Percentiles rank a stretch among this genome's conserved stretches.
Evolutionary conservation across 345 rosid species (phyloP).

Genomic region (Carallia brachiata): DNA sequence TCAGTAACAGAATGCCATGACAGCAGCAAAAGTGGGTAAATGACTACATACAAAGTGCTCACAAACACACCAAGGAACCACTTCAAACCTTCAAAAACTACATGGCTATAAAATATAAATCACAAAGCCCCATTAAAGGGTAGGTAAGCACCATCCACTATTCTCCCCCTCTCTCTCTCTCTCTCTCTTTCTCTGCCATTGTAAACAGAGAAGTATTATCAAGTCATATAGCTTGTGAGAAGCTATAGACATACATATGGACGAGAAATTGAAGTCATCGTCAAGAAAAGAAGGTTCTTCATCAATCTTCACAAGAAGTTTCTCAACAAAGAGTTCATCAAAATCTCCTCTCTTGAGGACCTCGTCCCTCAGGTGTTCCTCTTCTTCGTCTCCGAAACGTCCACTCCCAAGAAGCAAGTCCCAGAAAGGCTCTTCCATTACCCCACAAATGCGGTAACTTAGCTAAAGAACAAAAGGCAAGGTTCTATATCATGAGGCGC

Average conservation of each 20-base stretch:
- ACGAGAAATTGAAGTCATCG: constrained; percentile 65
- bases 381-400: constrained; percentile 46
- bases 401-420: constrained; percentile 47
- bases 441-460: constrained; percentile 77
- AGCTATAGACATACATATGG: constrained; percentile 43
- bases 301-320: constrained; percentile 52
- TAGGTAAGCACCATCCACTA: constrained; percentile 13
- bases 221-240: background rate
- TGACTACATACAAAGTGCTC: too few relatives aligned
- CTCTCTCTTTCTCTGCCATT: background rate
- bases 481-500: constrained; percentile 93
- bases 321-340: constrained; percentile 64
- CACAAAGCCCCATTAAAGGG: constrained; percentile 19
- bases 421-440: constrained; percentile 56
- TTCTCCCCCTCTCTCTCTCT: background rate
- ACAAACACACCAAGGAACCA: too few relatives aligned
- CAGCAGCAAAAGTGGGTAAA: too few relatives aligned
- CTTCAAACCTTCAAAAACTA: background rate
- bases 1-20: too few relatives aligned
- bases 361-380: constrained; percentile 47
- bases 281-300: constrained; percentile 52
- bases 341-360: constrained; percentile 59
- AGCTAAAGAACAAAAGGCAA: constrained; percentile 95
- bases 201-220: constrained; percentile 2
- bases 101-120: background rate